Conservation (phyloP, 257 asterid species). For the Orobanche coerulescens region DNA sequence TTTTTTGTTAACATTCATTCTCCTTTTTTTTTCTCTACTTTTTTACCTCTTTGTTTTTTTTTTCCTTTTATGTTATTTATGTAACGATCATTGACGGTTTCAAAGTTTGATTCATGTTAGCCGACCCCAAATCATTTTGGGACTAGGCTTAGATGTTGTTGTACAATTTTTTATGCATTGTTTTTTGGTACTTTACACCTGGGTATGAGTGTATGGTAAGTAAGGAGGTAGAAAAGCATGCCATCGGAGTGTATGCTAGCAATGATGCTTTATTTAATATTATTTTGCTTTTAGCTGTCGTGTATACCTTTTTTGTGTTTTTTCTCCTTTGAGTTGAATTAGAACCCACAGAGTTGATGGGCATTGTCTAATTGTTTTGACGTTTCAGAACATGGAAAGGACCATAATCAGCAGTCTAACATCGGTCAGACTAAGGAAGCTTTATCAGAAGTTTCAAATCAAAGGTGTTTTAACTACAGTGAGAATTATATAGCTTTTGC, state of each 20-base stretch:
- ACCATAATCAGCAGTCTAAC: constrained; percentile 43
- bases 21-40: too few relatives aligned
- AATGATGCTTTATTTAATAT: constrained; percentile 12
- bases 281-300: constrained; percentile 10
- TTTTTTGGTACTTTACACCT: constrained; percentile 3
- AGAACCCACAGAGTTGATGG: constrained; percentile 4
- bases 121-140: too few relatives aligned
- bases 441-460: constrained; percentile 43
- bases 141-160: too few relatives aligned
- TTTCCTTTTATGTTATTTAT: too few relatives aligned
- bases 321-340: constrained; percentile 19
- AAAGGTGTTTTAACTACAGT: constrained; percentile 46
- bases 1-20: too few relatives aligned
- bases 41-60: too few relatives aligned
- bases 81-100: too few relatives aligned
- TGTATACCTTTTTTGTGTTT: constrained; percentile 4
- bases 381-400: constrained; percentile 64
- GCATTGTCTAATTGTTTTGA: constrained; percentile 17
- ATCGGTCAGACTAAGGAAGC: constrained; percentile 39
- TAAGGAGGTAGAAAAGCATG: constrained; percentile 5
- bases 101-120: too few relatives aligned
- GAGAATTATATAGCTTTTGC: constrained; percentile 18
- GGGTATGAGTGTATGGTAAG: constrained; percentile 10
- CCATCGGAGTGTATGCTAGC: constrained; percentile 2
- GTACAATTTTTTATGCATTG: neutral